Evolutionary conservation across 495 filamentous ascomycete species (phyloP), one percentile per base, ranked within the genome.

Genomic region (Penicillium roqueforti): DNA sequence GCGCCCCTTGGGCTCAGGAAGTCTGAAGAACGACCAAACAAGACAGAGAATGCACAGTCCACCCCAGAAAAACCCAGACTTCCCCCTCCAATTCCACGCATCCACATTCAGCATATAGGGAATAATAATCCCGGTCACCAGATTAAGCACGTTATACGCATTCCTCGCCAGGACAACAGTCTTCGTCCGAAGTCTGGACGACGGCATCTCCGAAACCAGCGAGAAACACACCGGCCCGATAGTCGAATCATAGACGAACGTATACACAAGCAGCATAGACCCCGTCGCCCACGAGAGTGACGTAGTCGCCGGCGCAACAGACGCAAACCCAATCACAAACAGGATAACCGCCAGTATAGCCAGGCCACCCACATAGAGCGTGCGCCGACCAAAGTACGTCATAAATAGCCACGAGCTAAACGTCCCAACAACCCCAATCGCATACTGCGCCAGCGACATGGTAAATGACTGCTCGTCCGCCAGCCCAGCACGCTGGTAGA

Each of bases 81-180:
- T 87, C 1, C 83, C 83, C 46, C 77, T 75, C 70, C 84, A 70
- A 54, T 87, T 80, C 20, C 76, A 84, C 23, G 82, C 71, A 42
- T 84, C 79, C 1, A 83, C 81, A 55, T 86, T 87, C 40, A 88
- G 77, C 78, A 86, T 80, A 53, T 87, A 85, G 0, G 83, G 83
- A 44, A 86, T 82, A 0, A 79, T 79, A 11, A 88, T 76, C 5
- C 80, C 83, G 70, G 83, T 84, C 9, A 76, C 68, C 38, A 86
- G 84, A 1, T 80, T 80, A 38, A 84, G 65, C 0, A 83, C 55
- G 0, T 80, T 77, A 51, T 88, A 83, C 0, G 76, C 69, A 6
- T 81, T 83, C 1, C 83, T 83, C 0, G 83, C 81, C 3, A 89
- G 62, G 6, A 76, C 83, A 2, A 83, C 82, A 0, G 83, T 84